Conservation (phyloP, 495 filamentous ascomycete species). For the Poronia punctata region DNA sequence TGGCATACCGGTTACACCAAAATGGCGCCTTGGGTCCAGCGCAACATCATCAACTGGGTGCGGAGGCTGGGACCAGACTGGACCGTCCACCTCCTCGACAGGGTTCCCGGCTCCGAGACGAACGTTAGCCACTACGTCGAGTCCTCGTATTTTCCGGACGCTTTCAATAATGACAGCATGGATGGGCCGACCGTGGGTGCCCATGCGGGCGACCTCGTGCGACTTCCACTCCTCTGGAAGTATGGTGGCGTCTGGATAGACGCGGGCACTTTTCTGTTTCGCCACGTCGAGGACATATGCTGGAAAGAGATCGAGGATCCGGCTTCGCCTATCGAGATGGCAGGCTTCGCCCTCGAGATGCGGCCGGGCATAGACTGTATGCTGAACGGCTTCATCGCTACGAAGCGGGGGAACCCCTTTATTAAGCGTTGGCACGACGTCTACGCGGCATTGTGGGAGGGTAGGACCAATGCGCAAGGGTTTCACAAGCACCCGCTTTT, state of each 20-base stretch:
- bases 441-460: slow-evolving; percentile 31
- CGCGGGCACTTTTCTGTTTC: slow-evolving; percentile 30
- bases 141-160: slow-evolving; percentile 24
- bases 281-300: slow-evolving; percentile 36
- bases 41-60: slow-evolving; percentile 31
- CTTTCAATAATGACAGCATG: slow-evolving; percentile 30
- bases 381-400: slow-evolving; percentile 36
- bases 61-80: slow-evolving; percentile 22
- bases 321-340: slow-evolving; percentile 27
- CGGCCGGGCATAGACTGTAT: slow-evolving; percentile 21
- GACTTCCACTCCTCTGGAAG: slow-evolving; percentile 27
- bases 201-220: slow-evolving; percentile 31
- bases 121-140: slow-evolving; percentile 22
- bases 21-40: slow-evolving; percentile 25
- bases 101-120: slow-evolving; percentile 17
- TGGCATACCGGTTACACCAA: slow-evolving; percentile 30
- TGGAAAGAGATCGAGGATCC: slow-evolving; percentile 36
- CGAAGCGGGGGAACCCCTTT: slow-evolving; percentile 27
- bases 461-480: slow-evolving; percentile 19
- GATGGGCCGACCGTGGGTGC: slow-evolving; percentile 24
- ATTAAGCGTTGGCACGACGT: slow-evolving; percentile 36
- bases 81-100: slow-evolving; percentile 26
- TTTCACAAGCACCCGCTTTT: slow-evolving; percentile 30
- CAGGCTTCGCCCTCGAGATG: slow-evolving; percentile 22
- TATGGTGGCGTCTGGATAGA: slow-evolving; percentile 38